Evolutionary conservation across 1,139 yeast genomes (phyloP), one percentile per base, ranked within the genome.

Genomic region (Kodamaea suecica): DNA sequence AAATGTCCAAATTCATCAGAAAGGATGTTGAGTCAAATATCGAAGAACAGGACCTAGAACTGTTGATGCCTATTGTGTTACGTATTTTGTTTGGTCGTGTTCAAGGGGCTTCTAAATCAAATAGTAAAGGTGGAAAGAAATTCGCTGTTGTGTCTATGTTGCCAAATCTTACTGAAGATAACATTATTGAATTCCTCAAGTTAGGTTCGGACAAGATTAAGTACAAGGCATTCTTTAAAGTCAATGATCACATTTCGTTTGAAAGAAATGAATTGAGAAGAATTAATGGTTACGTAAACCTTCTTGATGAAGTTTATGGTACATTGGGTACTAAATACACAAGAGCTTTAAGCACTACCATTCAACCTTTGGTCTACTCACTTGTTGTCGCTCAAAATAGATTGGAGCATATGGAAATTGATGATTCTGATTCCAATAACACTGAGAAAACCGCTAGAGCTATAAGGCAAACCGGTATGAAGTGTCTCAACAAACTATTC

Each of bases 21-120:
- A 45, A 46, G 23, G 78, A 71, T n/a, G 66, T 73, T n/a, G 70
- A 70, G 6, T 63, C 76, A 3, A 59, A 63, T 2, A 69, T 88
- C 34, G 88, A 84, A 45, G 69, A 66, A 10, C 68, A 66, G 5
- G 97, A 90, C 52, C 64, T 73, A 14, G 63, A 57, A 1, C 57
- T 45, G 0, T 68, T 92, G 4, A 75, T 88, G 74, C 94, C 95
- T 1, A 55, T 85, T 30, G 73, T 88, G 4, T 59, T 90, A 31
- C 67, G 97, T 43, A 82, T 94, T 17, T 62, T 94, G 23, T 92
- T 83, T 58, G 98, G 98, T 4, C 72, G 95, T 44, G 87, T 88
- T 7, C 95, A 86, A 59, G 73, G 74, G 12, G 48, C 64, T 3
- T 54, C 70, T 4, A 64, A 55, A 42, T 78, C 82, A 55, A 87